Conservation (phyloP, 495 filamentous ascomycete species). For the Aspergillus bridgeri region DNA sequence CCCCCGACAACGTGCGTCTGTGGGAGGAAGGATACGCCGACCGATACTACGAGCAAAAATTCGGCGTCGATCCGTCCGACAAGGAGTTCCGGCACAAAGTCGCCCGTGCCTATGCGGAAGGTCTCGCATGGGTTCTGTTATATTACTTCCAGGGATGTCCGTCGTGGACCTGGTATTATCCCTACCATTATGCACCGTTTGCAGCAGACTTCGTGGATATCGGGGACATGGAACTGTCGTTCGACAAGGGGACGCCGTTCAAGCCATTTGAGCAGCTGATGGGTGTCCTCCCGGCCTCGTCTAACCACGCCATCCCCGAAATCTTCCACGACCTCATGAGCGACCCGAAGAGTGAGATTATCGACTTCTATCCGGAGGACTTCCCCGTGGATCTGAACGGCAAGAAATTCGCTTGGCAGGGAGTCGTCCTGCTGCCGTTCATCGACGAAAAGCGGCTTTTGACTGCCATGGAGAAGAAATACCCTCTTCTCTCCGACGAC, state of each 20-base stretch:
- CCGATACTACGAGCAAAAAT: constrained; percentile 97
- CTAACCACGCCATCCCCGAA: constrained; percentile 83
- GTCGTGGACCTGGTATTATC: constrained; percentile 98
- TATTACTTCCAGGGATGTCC: constrained; percentile 99
- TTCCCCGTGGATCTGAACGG: constrained; percentile 93
- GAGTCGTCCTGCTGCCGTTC: constrained; percentile 88
- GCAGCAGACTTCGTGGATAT: constrained; percentile 92
- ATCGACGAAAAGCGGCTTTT: constrained; percentile 90
- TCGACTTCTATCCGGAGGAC: constrained; percentile 95
- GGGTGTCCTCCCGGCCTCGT: constrained; percentile 92
- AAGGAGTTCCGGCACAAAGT: constrained; percentile 87
- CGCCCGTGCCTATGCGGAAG: constrained; percentile 89
- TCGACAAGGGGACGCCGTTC: constrained; percentile 84
- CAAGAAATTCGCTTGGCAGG: constrained; percentile 98
- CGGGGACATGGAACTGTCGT: constrained; percentile 70
- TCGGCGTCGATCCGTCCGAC: constrained; percentile 78
- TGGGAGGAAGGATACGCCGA: constrained; percentile 97
- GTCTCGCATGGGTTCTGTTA: constrained; percentile 92
- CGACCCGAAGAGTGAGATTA: constrained; percentile 79
- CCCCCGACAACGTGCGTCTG: constrained; percentile 77
- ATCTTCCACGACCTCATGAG: constrained; percentile 88
- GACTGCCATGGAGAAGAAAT: constrained; percentile 76
- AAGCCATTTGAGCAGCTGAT: constrained; percentile 96
- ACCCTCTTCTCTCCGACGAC: constrained; percentile 72
- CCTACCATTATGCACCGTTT: constrained; percentile 97